These are phyloP conservation scores for Rasamsonia emersonii DNA, from an alignment of 2,329 filamentous ascomycete genomes.

Conservation along the genomic window DNA sequence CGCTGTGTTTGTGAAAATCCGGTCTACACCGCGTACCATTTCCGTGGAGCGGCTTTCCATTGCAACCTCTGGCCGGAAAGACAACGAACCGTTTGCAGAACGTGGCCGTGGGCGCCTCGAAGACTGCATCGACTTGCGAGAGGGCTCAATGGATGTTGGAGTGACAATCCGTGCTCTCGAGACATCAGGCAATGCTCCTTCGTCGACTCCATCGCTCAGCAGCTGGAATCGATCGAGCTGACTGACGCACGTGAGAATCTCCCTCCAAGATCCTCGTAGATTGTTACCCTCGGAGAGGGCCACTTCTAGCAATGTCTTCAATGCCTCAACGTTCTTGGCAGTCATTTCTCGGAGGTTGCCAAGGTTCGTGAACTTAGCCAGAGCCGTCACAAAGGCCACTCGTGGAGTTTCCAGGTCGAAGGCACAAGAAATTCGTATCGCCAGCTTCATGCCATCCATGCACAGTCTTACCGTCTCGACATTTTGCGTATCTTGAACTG, in stretches of 20 bases:
- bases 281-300: conserved; percentile 88
- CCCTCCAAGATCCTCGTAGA: conserved; percentile 85
- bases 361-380: conserved; percentile 89
- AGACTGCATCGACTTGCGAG: conserved; percentile 58
- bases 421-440: conserved; percentile 83
- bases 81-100: conserved; percentile 40
- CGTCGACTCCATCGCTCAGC: conserved; percentile 89
- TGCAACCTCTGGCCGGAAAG: conserved; percentile 70
- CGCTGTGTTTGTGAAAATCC: conserved; percentile 94
- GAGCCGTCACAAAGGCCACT: conserved; percentile 86
- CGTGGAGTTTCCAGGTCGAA: conserved; percentile 91
- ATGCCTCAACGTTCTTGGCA: conserved; percentile 89
- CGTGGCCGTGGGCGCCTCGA: conserved; percentile 41
- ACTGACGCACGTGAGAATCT: conserved; percentile 88
- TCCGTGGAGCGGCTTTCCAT: conserved; percentile 88
- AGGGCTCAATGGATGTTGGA: conserved; percentile 44
- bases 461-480: conserved; percentile 86
- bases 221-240: conserved; percentile 93
- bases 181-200: conserved; percentile 84
- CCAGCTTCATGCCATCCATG: conserved; percentile 89
- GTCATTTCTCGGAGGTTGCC: conserved; percentile 94
- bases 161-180: conserved; percentile 69
- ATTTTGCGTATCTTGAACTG: conserved; percentile 89
- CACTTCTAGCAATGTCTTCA: conserved; percentile 85
- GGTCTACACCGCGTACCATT: conserved; percentile 83